Conservation (phyloP, 2,329 filamentous ascomycete species). For the Mycosphaerella arachidis region DNA sequence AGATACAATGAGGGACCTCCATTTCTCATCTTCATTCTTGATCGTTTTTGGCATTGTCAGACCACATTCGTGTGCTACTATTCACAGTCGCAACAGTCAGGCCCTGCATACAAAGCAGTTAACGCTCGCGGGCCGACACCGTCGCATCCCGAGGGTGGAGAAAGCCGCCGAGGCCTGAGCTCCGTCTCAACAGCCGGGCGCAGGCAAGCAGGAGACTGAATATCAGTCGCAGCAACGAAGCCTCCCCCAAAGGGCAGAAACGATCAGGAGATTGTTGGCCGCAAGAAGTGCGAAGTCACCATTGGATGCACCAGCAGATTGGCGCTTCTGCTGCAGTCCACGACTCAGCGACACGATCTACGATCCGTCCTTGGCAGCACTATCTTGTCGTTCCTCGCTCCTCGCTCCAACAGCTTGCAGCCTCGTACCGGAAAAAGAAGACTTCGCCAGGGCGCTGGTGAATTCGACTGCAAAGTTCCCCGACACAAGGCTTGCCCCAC, state of each 20-base stretch:
- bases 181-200: not conserved
- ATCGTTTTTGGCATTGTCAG: not conserved
- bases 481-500: not conserved
- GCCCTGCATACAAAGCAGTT: not conserved
- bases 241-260: not conserved
- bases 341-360: not conserved
- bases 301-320: no score
- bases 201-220: conserved; percentile 3
- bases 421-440: not conserved
- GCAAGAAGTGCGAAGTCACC: no score
- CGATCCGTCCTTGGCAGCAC: not conserved
- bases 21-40: not conserved
- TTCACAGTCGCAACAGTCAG: not conserved
- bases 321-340: not conserved
- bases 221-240: not conserved
- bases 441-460: not conserved
- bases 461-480: not conserved
- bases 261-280: not conserved
- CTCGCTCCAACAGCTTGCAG: not conserved
- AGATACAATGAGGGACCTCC: not conserved
- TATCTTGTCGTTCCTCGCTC: not conserved
- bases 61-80: not conserved
- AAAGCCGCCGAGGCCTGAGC: not conserved
- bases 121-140: not conserved
- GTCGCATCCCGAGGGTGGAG: not conserved